A percentile compares a stretch with the other conserved stretches of the same genome.
These are phyloP conservation scores for Chlamydomonas asymmetrica DNA, from an alignment of 139 green algal species.

Conservation along the genomic window DNA sequence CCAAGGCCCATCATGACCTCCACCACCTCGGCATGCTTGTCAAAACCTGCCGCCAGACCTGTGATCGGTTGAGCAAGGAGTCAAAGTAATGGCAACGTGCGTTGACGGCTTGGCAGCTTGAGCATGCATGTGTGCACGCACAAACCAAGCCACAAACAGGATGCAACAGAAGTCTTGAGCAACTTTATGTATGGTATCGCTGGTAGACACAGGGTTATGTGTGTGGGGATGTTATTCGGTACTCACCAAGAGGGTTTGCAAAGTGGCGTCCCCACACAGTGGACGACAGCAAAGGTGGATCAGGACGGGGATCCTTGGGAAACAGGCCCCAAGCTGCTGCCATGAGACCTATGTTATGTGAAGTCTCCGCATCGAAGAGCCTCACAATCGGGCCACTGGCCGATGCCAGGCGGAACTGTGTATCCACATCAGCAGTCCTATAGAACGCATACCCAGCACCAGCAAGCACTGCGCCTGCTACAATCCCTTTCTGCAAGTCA, in stretches of 20 bases:
- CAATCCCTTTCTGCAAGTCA: no score
- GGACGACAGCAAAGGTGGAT: slow-evolving; percentile 63
- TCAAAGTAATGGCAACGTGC: neutral
- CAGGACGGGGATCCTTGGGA: slow-evolving; percentile 43
- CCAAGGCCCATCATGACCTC: slow-evolving; percentile 82
- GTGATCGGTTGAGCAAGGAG: neutral
- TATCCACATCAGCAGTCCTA: slow-evolving; percentile 24
- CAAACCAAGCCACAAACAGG: neutral
- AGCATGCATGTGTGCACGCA: neutral
- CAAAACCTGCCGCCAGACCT: slow-evolving; percentile 96
- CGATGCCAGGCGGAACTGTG: slow-evolving; percentile 50
- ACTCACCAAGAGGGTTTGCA: slow-evolving; percentile 86
- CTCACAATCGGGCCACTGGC: slow-evolving; percentile 59
- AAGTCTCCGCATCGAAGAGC: slow-evolving; percentile 78
- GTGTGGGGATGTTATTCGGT: neutral
- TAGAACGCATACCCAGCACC: slow-evolving; percentile 37
- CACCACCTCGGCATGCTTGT: slow-evolving; percentile 92
- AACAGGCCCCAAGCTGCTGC: slow-evolving; percentile 40
- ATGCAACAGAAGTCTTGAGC: neutral
- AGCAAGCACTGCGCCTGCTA: slow-evolving; percentile 23
- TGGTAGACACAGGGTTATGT: neutral
- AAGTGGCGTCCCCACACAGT: slow-evolving; percentile 80
- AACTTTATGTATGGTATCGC: neutral
- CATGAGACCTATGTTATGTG: slow-evolving; percentile 67
- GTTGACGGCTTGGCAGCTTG: slow-evolving; percentile 13